Evolutionary conservation across 139 green algal genomes (phyloP).

Genomic region (Chlamydomonas sp.): DNA sequence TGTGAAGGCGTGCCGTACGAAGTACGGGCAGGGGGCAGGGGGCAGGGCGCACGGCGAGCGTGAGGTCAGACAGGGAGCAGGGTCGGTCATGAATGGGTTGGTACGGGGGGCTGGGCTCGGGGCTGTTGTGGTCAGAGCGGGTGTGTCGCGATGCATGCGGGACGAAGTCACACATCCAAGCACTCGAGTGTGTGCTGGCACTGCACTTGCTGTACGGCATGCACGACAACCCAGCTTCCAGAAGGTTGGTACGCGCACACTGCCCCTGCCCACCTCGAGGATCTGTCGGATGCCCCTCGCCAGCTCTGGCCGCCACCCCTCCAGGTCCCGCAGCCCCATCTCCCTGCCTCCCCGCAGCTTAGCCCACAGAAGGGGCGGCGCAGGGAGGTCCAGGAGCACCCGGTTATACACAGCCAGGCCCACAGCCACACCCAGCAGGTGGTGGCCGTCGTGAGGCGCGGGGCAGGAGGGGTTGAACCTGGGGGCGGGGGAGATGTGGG

Average conservation of each 20-base stretch:
- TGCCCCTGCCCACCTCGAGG: slow-evolving; percentile 3
- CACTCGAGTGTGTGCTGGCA: too few relatives aligned
- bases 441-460: neutral
- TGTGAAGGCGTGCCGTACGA: too few relatives aligned
- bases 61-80: too few relatives aligned
- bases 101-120: too few relatives aligned
- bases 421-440: slow-evolving; percentile 90
- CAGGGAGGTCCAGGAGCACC: slow-evolving; percentile 92
- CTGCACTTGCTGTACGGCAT: too few relatives aligned
- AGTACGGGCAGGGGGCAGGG: too few relatives aligned
- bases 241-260: neutral
- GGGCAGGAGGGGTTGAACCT: slow-evolving; percentile 53
- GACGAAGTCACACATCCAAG: too few relatives aligned
- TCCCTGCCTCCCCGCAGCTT: slow-evolving; percentile 83
- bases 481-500: neutral
- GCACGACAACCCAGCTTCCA: neutral
- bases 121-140: too few relatives aligned
- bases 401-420: slow-evolving; percentile 95
- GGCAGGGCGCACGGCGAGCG: too few relatives aligned
- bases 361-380: slow-evolving; percentile 90
- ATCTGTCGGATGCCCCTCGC: neutral
- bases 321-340: slow-evolving; percentile 83
- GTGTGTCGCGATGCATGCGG: too few relatives aligned
- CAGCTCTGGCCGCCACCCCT: slow-evolving; percentile 84
- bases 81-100: too few relatives aligned